Evolutionary conservation across 805 yeast species (phyloP).

Genomic region (Candida odintsovae): DNA sequence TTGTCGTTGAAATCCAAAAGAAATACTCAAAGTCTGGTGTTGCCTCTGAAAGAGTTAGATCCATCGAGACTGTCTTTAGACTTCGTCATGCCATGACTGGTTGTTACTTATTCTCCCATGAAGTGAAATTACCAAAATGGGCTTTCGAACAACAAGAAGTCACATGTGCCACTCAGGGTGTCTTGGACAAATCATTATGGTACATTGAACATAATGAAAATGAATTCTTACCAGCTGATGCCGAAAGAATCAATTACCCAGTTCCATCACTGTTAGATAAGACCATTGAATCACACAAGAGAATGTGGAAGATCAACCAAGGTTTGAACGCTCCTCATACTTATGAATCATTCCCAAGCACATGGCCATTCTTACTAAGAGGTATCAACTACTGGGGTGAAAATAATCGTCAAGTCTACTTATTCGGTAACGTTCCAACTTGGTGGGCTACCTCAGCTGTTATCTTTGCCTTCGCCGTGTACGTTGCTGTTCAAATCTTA

Average conservation of each 20-base stretch:
- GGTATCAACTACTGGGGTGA: conserved; percentile 80
- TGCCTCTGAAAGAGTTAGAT: conserved; percentile 52
- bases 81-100: conserved; percentile 78
- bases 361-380: conserved; percentile 71
- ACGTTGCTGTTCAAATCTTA: conserved; percentile 37
- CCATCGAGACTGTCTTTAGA: conserved; percentile 66
- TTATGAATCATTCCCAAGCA: conserved; percentile 64
- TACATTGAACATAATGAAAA: conserved; percentile 67
- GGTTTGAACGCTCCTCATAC: conserved; percentile 64
- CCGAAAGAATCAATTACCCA: conserved; percentile 49
- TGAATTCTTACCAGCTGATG: conserved; percentile 35
- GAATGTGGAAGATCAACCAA: conserved; percentile 74
- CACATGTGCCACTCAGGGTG: conserved; percentile 70
- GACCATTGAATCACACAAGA: conserved; percentile 56
- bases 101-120: conserved; percentile 71
- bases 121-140: conserved; percentile 73
- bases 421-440: conserved; percentile 71
- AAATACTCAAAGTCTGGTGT: conserved; percentile 41
- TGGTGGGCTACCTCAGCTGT: conserved; percentile 69
- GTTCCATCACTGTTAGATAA: conserved; percentile 51
- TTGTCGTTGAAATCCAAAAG: conserved; percentile 66
- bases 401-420: conserved; percentile 55
- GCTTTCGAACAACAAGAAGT: conserved; percentile 84
- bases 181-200: conserved; percentile 57
- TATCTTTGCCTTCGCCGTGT: conserved; percentile 44